Evolutionary conservation across 495 filamentous ascomycete species (phyloP), one percentile per base, ranked within the genome.

Genomic region (Hypoxylon lienhwacheense): DNA sequence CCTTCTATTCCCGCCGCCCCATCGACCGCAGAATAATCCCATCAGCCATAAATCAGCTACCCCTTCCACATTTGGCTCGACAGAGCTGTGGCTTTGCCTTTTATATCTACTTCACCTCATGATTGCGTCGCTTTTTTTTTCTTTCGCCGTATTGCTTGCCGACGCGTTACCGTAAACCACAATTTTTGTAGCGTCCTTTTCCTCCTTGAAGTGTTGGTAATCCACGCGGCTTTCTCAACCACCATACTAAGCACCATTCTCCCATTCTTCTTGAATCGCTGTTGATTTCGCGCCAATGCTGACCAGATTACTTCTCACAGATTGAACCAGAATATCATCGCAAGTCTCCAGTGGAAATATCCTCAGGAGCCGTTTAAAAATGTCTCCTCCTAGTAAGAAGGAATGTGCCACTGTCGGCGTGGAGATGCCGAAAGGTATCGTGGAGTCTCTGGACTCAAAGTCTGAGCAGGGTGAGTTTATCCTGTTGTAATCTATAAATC

Each of bases 381-480:
- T 61, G 58, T 40, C 52, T 14, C 31, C 16, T 12, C 35, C 47
- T 29, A 17, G 31, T 6, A 53, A 61, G 50, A 55, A 61, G 25
- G 40, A 50, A 33, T 52, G 52, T 2, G 52, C 35, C 36, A 56
- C 17, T n/a, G 35, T 56, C 32, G 39, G 37, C 25, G 40, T 15
- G 5, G 24, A 12, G 4, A 28, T 31, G 24, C n/a, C 29, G 10
- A 41, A 32, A 17, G 12, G 31, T 0, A 19, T 20, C 16, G 10
- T 15, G 2, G 24, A 39, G 6, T 52, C 52, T 7, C 47, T 52
- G 15, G 25, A 7, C 7, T 35, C 46, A 7, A 56, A 61, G 42
- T 61, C 52, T 4, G 58, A 61, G 10, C 42, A 56, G 29, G 58
- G 58, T 56, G 32, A 53, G 52, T 52, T 4, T 8, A 2, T 15